Evolutionary conservation across 257 asterid species (phyloP).

Genomic region (Knoxia roxburghii): DNA sequence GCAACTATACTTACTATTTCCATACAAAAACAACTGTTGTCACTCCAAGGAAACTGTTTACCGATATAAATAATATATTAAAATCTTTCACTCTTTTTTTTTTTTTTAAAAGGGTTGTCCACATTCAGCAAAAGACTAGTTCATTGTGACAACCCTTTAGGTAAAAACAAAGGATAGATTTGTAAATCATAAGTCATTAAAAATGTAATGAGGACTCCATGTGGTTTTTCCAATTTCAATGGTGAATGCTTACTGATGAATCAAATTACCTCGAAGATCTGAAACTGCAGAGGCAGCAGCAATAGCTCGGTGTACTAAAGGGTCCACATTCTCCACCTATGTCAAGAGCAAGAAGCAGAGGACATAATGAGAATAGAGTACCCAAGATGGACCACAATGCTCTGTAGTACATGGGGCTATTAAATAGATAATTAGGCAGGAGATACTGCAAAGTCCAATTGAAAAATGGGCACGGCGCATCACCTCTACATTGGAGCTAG

Average conservation of each 20-base stretch:
- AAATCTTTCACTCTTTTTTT: no score
- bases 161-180: no score
- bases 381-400: not conserved
- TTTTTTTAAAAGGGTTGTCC: no score
- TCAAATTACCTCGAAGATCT: constrained; percentile 71
- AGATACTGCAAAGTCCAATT: not conserved
- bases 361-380: constrained; percentile 3
- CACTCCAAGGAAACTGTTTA: no score
- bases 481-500: constrained; percentile 65
- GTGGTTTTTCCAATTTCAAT: not conserved
- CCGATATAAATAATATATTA: no score
- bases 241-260: not conserved
- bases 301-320: constrained; percentile 85
- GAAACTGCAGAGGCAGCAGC: constrained; percentile 67
- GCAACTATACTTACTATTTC: no score
- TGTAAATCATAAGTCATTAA: no score
- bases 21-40: no score
- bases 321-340: constrained; percentile 85
- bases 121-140: not conserved
- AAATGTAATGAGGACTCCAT: no score
- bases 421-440: not conserved
- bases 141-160: no score
- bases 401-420: no score
- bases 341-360: constrained; percentile 19
- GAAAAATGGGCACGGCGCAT: constrained; percentile 11